phyloP scores from a whole-genome alignment of 2,329 filamentous ascomycete species.

The Trichoderma aggressivum region DNA sequence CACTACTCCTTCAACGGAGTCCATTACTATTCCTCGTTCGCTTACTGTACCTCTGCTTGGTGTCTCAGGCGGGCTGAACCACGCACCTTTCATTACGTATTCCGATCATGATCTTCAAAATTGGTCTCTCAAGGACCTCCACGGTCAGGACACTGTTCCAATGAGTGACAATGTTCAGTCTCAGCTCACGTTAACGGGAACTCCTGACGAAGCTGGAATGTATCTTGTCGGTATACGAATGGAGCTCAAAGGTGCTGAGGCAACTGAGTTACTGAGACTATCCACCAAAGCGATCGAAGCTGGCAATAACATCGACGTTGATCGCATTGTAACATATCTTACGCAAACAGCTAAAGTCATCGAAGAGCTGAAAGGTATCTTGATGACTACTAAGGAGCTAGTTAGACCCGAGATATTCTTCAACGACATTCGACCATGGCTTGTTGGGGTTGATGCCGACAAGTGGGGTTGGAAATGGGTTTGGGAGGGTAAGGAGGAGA shows the following conservation, averaged over 20 bases:
- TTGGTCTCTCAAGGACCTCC: background rate
- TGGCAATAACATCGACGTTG: background rate
- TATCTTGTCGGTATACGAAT: background rate
- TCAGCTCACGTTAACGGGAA: background rate
- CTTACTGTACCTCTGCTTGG: background rate
- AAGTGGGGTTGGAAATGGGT: background rate
- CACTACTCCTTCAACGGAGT: background rate
- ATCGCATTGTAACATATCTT: background rate
- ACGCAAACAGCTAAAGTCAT: background rate
- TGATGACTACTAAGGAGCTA: background rate
- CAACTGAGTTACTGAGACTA: background rate
- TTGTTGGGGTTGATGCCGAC: background rate
- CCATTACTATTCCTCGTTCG: background rate
- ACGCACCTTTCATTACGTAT: background rate
- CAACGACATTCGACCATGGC: background rate
- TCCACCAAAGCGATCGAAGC: background rate
- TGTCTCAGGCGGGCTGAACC: background rate
- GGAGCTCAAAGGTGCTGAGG: background rate
- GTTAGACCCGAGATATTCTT: background rate
- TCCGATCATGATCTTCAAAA: background rate
- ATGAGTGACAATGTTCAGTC: background rate
- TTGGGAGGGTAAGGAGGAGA: background rate
- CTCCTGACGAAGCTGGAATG: background rate
- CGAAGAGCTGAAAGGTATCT: background rate
- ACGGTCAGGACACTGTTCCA: accelerated